Base-by-base conservation (phyloP, 768 basidiomycete genomes). In the Calvatia gigantea region DNA sequence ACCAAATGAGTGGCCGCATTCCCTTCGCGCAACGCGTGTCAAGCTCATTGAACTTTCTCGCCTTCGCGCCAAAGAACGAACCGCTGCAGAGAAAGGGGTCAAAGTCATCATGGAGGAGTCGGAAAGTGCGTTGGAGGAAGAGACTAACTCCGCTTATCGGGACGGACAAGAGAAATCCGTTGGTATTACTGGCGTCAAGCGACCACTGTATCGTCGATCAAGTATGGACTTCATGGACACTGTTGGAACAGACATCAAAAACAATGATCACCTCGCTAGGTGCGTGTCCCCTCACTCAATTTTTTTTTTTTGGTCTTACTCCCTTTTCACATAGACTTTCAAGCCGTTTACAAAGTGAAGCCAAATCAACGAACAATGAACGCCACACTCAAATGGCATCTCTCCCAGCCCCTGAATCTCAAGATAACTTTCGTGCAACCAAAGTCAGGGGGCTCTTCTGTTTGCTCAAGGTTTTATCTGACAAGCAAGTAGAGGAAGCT, bases 31-130 rank as follows among this genome's bases (percentile, higher is more conserved):
- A 33, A 94, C 91, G 7, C 89, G 91, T 58, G 77, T 83, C 64
- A 92, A 91, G 69, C 82, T 94, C 46, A 80, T 91, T 60, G 88
- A 92, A 60, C 76, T 93, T 33, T 83, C 87, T n/a, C 86, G 86
- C 58, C 61, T 68, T 32, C 84, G 82, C 56, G 85, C 82, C 19
- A 82, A 81, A 60, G 86, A 86, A 47, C 73, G 79, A 44, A 58
- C 63, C 59, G 49, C 57, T 35, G 60, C 65, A 28, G 60, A 64
- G 57, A 69, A 71, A 48, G 77, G 72, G 52, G 75, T 69, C 56
- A 67, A 69, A 38, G 65, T 75, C 57, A 74, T 75, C 35, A 72
- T 74, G 44, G 85, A 86, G 62, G 83, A 82, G 38, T 61, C 64
- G 0, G 64, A 79, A 65, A 75, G 77, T 33, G 72, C 80, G 35